A percentile compares a stretch with the other conserved stretches of the same genome.
Evolutionary conservation across 1,284 basidiomycete genomes (phyloP).

Genomic region (Ceratobasidium theobromae): DNA sequence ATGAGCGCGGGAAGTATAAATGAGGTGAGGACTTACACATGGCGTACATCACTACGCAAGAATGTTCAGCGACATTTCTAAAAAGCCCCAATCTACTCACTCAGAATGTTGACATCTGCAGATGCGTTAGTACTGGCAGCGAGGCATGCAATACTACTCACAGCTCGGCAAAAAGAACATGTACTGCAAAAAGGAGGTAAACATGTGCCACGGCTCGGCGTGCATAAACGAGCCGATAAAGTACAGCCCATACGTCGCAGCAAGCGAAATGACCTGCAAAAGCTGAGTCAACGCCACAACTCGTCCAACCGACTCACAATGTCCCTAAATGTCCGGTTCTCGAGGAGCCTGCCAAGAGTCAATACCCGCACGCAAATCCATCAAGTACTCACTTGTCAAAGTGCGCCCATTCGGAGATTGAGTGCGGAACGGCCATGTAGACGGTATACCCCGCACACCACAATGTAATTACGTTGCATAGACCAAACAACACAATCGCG

Average conservation of each 20-base stretch:
- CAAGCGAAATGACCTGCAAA: slow-evolving; percentile 58
- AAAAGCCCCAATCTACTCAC: no score
- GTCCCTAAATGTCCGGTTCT: slow-evolving; percentile 73
- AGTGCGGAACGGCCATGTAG: slow-evolving; percentile 79
- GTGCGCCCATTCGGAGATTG: slow-evolving; percentile 68
- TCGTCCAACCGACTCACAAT: no score
- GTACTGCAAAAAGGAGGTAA: slow-evolving; percentile 80
- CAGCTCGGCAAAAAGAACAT: slow-evolving; percentile 77
- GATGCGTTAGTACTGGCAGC: slow-evolving; percentile 33
- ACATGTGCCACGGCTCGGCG: slow-evolving; percentile 92
- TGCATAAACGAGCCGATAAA: slow-evolving; percentile 83
- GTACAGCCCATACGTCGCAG: slow-evolving; percentile 88
- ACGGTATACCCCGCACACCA: slow-evolving; percentile 90
- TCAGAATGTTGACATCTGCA: slow-evolving; percentile 84
- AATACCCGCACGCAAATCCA: slow-evolving; percentile 3
- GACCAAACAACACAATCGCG: slow-evolving; percentile 70
- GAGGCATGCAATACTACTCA: slow-evolving; percentile 45
- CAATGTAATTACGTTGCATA: slow-evolving; percentile 71
- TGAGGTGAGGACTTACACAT: slow-evolving; percentile 66
- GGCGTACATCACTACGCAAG: slow-evolving; percentile 73
- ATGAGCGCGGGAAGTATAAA: not conserved
- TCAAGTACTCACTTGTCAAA: slow-evolving; percentile 56
- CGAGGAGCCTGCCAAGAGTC: slow-evolving; percentile 49
- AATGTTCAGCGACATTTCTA: no score
- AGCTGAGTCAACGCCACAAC: not conserved